Evolutionary conservation across 768 basidiomycete genomes (phyloP).

Genomic region (Pulveroboletus frians): DNA sequence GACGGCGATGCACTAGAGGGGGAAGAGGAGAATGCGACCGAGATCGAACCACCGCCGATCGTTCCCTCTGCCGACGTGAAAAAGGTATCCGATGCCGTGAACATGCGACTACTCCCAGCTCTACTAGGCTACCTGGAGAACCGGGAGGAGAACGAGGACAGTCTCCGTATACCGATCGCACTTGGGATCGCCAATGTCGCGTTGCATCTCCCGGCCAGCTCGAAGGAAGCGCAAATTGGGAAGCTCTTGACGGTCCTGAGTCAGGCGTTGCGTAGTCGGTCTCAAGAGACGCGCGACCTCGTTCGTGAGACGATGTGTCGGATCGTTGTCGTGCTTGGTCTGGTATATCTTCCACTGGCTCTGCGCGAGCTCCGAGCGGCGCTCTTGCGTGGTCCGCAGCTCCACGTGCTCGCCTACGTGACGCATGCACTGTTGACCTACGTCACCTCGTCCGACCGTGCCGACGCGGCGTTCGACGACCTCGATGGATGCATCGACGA

Average conservation of each 20-base stretch:
- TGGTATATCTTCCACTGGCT: conserved; percentile 64
- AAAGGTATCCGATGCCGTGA: conserved; percentile 70
- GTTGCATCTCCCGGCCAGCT: conserved; percentile 62
- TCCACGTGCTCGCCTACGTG: conserved; percentile 86
- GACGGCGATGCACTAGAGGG: conserved; percentile 27
- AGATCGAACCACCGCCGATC: conserved; percentile 3
- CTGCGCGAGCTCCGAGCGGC: conserved; percentile 81
- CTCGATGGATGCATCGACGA: conserved; percentile 78
- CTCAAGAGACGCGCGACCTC: conserved; percentile 88
- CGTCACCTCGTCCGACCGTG: conserved; percentile 56
- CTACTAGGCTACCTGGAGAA: conserved; percentile 79
- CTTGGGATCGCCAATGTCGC: conserved; percentile 85
- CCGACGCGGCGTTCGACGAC: conserved; percentile 47
- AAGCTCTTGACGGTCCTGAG: conserved; percentile 79
- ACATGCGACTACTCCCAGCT: conserved; percentile 67
- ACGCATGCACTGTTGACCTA: conserved; percentile 79
- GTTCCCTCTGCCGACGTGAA: conserved; percentile 16
- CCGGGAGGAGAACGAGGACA: conserved; percentile 78
- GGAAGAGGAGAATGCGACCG: conserved; percentile 24
- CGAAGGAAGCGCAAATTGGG: conserved; percentile 62
- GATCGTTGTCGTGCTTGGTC: conserved; percentile 68
- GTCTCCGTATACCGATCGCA: conserved; percentile 81
- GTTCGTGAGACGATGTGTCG: conserved; percentile 78
- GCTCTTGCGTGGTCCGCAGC: conserved; percentile 84
- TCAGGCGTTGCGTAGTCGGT: conserved; percentile 88